These are phyloP conservation scores for Morella rubra DNA, from an alignment of 306 rosid genomes.

Conservation along the genomic window DNA sequence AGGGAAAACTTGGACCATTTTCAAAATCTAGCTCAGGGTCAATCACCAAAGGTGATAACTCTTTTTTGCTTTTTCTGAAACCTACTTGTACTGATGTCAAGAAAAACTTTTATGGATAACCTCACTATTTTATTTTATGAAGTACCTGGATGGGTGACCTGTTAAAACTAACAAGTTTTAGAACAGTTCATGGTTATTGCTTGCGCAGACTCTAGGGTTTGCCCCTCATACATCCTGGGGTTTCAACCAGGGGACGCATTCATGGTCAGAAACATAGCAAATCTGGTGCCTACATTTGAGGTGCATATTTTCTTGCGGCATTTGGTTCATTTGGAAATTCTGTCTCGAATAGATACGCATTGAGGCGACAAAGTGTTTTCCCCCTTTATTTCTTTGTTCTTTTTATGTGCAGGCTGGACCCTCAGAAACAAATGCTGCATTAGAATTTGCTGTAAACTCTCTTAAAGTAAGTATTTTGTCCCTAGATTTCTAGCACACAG, in stretches of 20 bases:
- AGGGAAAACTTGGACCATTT: too few relatives aligned
- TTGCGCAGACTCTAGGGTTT: slow-evolving; percentile 98
- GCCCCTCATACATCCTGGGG: slow-evolving; percentile 85
- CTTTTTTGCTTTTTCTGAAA: neutral
- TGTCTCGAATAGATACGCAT: neutral
- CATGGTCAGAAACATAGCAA: slow-evolving; percentile 81
- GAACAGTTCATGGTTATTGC: slow-evolving; percentile 96
- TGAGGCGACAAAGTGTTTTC: too few relatives aligned
- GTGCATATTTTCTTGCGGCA: slow-evolving; percentile 39
- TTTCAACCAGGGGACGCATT: slow-evolving; percentile 97
- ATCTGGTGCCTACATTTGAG: slow-evolving; percentile 87
- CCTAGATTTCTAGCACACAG: neutral
- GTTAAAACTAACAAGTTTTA: slow-evolving; percentile 47
- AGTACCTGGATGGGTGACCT: slow-evolving; percentile 10
- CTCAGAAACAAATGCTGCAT: slow-evolving; percentile 87
- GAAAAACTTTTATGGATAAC: slow-evolving; percentile 8
- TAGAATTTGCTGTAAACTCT: slow-evolving; percentile 81
- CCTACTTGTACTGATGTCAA: too few relatives aligned
- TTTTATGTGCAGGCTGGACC: slow-evolving; percentile 68
- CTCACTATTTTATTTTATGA: slow-evolving; percentile 6
- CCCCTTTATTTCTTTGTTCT: slow-evolving; percentile 8
- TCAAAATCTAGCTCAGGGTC: too few relatives aligned
- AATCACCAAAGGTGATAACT: slow-evolving; percentile 76
- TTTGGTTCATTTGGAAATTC: slow-evolving; percentile 18
- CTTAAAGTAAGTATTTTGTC: slow-evolving; percentile 57